These are phyloP conservation scores for Gnomoniopsis smithogilvyi DNA, from an alignment of 2,329 filamentous ascomycete species.

Conservation along the genomic window DNA sequence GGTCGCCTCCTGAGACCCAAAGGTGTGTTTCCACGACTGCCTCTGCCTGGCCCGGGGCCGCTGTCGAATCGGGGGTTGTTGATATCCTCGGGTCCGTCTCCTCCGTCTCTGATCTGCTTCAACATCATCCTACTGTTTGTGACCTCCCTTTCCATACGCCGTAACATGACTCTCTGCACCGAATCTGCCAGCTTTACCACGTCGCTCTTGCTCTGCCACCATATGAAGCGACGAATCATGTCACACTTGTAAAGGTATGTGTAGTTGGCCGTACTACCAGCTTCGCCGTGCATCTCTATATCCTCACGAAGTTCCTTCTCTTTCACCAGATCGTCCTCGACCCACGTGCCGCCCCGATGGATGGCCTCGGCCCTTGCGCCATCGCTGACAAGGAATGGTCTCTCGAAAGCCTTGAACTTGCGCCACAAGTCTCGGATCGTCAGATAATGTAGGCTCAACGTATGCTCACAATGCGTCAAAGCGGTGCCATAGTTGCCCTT, in stretches of 20 bases:
- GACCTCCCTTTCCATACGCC: conserved; percentile 20
- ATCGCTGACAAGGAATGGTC: conserved; percentile 17
- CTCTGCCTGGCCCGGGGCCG: background rate
- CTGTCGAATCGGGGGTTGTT: background rate
- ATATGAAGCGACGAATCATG: conserved; percentile 20
- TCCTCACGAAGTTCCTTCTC: conserved; percentile 13
- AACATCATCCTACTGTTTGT: conserved; percentile 20
- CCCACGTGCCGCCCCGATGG: conserved; percentile 14
- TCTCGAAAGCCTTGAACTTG: conserved; percentile 21
- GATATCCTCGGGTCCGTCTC: conserved; percentile 4
- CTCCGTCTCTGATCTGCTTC: conserved; percentile 13
- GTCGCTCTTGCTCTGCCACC: conserved; percentile 20
- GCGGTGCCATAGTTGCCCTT: background rate
- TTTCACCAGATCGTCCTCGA: conserved; percentile 13
- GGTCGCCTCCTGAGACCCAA: conserved; percentile 5
- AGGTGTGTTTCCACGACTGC: conserved; percentile 1
- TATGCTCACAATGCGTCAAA: conserved; percentile 19
- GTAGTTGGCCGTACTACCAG: conserved; percentile 12
- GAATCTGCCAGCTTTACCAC: conserved; percentile 17
- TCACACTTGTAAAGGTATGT: conserved; percentile 17
- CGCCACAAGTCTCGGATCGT: conserved; percentile 20
- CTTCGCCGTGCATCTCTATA: conserved; percentile 14
- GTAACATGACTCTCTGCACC: conserved; percentile 20
- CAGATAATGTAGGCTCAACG: conserved; percentile 20
- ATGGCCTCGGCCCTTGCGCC: conserved; percentile 15